phyloP scores from a whole-genome alignment of 2,329 filamentous ascomycete genomes.

The Hypoxylon sp. region DNA sequence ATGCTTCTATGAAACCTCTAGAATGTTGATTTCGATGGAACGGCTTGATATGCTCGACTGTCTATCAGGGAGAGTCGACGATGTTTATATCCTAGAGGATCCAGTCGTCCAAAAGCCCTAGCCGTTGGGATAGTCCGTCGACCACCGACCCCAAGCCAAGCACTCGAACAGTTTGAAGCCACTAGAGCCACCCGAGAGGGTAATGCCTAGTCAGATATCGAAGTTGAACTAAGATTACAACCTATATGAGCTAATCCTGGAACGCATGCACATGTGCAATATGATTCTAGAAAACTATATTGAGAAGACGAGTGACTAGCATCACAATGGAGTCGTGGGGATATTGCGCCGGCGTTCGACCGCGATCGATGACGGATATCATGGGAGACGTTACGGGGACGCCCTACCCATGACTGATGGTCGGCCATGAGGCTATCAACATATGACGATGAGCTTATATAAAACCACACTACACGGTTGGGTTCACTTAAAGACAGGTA shows the following conservation, averaged over 20 bases:
- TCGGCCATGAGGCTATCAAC: slow-evolving; percentile 35
- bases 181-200: slow-evolving; percentile 24
- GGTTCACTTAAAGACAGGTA: slow-evolving; percentile 7
- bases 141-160: slow-evolving; percentile 1
- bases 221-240: slow-evolving; percentile 15
- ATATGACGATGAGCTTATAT: slow-evolving; percentile 33
- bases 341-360: slow-evolving; percentile 32
- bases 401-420: slow-evolving; percentile 19
- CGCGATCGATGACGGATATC: slow-evolving; percentile 19
- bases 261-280: slow-evolving; percentile 16
- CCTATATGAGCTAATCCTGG: slow-evolving; percentile 33
- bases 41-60: slow-evolving; percentile 8
- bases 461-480: slow-evolving; percentile 13
- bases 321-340: slow-evolving; percentile 6
- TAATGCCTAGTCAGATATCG: slow-evolving; percentile 16
- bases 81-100: slow-evolving; percentile 39
- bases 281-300: slow-evolving; percentile 33
- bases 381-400: slow-evolving; percentile 35
- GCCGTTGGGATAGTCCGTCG: not conserved
- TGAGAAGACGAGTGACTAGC: slow-evolving; percentile 25
- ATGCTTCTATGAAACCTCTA: not conserved
- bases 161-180: slow-evolving; percentile 16
- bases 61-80: slow-evolving; percentile 2
- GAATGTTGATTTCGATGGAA: not conserved
- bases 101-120: slow-evolving; percentile 3